phyloP scores from a whole-genome alignment of 2,329 filamentous ascomycete species.

The Colletotrichum coccodes region DNA sequence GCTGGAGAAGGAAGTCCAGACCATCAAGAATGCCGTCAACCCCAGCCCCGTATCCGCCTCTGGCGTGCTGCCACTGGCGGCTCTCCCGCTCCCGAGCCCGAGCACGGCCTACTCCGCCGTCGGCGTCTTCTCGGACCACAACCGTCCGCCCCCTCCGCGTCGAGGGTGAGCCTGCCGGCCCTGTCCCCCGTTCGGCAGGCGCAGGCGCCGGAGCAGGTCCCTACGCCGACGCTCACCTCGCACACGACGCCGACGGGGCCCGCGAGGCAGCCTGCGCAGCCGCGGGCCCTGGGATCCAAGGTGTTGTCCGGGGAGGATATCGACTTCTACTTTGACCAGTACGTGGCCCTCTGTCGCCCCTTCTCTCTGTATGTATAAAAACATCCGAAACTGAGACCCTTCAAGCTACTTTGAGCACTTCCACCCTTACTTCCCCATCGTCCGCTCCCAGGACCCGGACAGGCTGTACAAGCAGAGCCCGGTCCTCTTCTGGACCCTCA shows the following conservation, averaged over 20 bases:
- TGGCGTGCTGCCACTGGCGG: background rate
- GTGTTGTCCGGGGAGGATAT: slow-evolving; percentile 63
- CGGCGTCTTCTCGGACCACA: slow-evolving; percentile 35
- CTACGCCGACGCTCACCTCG: slow-evolving; percentile 40
- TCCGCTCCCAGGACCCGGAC: slow-evolving; percentile 61
- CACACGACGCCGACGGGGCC: slow-evolving; percentile 42
- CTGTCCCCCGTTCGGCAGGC: slow-evolving; percentile 22
- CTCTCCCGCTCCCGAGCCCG: slow-evolving; percentile 40
- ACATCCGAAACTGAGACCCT: background rate
- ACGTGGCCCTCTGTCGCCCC: slow-evolving; percentile 23
- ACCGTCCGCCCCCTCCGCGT: slow-evolving; percentile 26
- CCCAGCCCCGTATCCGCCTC: slow-evolving; percentile 31
- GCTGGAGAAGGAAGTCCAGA: slow-evolving; percentile 36
- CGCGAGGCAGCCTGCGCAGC: slow-evolving; percentile 42
- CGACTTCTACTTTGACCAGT: slow-evolving; percentile 66
- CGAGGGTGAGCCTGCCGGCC: slow-evolving; percentile 25
- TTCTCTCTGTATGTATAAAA: background rate
- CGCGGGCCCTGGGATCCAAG: slow-evolving; percentile 57
- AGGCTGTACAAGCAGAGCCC: slow-evolving; percentile 58
- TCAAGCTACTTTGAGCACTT: slow-evolving; percentile 62
- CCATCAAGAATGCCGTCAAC: slow-evolving; percentile 46
- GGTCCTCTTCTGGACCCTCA: slow-evolving; percentile 65
- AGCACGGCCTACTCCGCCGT: slow-evolving; percentile 36
- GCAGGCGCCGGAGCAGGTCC: slow-evolving; percentile 25
- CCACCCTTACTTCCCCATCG: slow-evolving; percentile 62